Evolutionary conservation across 768 basidiomycete species (phyloP), one percentile per base, ranked within the genome.

Genomic region (Agaricus blazei): DNA sequence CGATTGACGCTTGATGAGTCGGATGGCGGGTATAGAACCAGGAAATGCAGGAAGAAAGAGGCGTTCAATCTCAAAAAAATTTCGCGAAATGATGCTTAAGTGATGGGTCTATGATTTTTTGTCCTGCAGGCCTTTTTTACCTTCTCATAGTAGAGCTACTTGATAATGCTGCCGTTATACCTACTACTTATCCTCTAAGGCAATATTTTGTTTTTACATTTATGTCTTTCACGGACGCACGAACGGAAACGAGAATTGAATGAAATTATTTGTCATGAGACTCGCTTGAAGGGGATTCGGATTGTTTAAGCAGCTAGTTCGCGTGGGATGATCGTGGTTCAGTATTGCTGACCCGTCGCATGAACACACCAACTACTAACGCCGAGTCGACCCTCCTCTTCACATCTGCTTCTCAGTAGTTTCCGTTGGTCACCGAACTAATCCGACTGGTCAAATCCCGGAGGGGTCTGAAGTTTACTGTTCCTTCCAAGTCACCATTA

Each of bases 151-250:
- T 52, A 52, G 34, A 52, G 43, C 31, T 43, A 34, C 43, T 52
- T 52, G 36, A 34, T 52, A 52, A 52, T 52, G 7, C 42, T 19
- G 43, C 49, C 38, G 23, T 27, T 52, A 52, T 52, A 52, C 51
- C 51, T 52, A 52, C 8, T 45, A 52, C 51, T 14, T 52, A 28
- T n/a, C 51, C 43, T 31, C 40, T 52, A 19, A 43, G 11, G 27
- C 40, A 52, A 42, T 52, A 52, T 52, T 19, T 52, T 52, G 28
- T 44, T 43, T 24, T 27, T 24, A 31, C 23, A 24, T 12, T n/a
- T 50, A 50, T 37, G 36, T 38, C 40, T 9, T 38, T 50, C 23
- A 50, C 49, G 38, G 40, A 15, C 28, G 49, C 23, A 40, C 37
- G 49, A n/a, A 40, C 37, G 26, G 11, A 40, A 50, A 34, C 11